These are phyloP conservation scores for Colletotrichum shisoi DNA, from an alignment of 2,329 filamentous ascomycete species.

Conservation along the genomic window DNA sequence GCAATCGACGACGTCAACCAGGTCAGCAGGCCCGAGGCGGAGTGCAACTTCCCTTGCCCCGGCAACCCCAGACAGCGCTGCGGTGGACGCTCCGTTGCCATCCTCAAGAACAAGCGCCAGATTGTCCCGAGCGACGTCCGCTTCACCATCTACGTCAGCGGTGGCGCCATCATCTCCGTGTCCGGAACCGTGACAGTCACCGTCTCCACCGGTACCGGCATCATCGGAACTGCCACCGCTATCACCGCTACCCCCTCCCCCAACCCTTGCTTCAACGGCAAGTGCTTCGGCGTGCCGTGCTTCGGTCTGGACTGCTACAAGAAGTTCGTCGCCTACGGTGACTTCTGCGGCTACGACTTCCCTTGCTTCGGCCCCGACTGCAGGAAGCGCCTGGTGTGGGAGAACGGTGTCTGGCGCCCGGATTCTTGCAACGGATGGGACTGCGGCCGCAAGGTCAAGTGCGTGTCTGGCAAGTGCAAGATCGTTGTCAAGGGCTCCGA, in stretches of 20 bases:
- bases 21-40: constrained; percentile 1
- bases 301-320: constrained; percentile 42
- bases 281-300: constrained; percentile 33
- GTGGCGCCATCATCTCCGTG: background rate
- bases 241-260: constrained; percentile 23
- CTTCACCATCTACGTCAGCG: constrained; percentile 33
- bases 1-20: constrained; percentile 33
- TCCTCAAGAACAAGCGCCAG: constrained; percentile 20
- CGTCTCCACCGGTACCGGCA: constrained; percentile 16
- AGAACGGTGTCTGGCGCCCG: constrained; percentile 32
- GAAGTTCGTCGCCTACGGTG: constrained; percentile 49
- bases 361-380: constrained; percentile 43
- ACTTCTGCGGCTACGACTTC: constrained; percentile 46
- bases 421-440: constrained; percentile 30
- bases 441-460: constrained; percentile 35
- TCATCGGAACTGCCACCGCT: constrained; percentile 8
- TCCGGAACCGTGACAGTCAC: constrained; percentile 1
- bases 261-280: constrained; percentile 13
- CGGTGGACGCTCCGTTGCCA: constrained; percentile 48
- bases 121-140: constrained; percentile 13
- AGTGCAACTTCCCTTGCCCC: constrained; percentile 53
- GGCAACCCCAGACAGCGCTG: constrained; percentile 53
- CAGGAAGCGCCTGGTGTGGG: constrained; percentile 39
- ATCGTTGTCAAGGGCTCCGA: constrained; percentile 20
- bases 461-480: constrained; percentile 22